Evolutionary conservation across 2,329 filamentous ascomycete species (phyloP), one percentile per base, ranked within the genome.

Genomic region (Cercospora beticola): DNA sequence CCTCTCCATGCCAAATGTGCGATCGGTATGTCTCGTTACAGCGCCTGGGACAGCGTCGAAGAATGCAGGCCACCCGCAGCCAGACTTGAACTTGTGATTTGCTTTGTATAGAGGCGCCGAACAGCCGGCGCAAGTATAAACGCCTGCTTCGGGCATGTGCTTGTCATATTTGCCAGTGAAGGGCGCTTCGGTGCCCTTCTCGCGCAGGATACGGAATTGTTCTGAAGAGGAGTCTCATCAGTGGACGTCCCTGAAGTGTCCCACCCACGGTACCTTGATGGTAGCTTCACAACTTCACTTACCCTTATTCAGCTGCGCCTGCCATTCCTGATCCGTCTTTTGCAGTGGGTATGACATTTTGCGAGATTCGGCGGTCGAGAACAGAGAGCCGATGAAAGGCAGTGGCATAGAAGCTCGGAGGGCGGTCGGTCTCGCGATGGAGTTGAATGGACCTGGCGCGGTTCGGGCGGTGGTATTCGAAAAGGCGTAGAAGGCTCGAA

Each of bases 1-100:
- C 73, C 95, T 86, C 77, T 85, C 79, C 92, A 97, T 97, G 58
- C 94, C 94, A 62, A 93, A 86, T 0, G 89, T 84, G 59, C 82
- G 83, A 80, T 99, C 95, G 71, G 89, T 88, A 76, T 94, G 90
- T 70, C 94, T 86, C 40, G 88, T 92, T 12, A 99, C 93, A 0
- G 94, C 94, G 2, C 93, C 94, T 0, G 95, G 94, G 62, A 99
- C 88, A 73, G 91, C 94, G 81, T 99, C 95, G 79, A 94, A 99
- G 82, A 98, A 99, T 12, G 95, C 95, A 0, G 95, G 95, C 95
- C 95, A 99, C 70, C 95, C 95, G 81, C 95, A 99, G 52, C 93
- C 93, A 18, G 92, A 96, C 81, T 92, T 92, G 86, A 99, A 99
- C 81, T 99, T 99, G 82, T 97, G 94, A 71, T 86, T 86, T 30